Evolutionary conservation across 805 yeast species (phyloP).

Genomic region (Komagataella pseudopastoris): DNA sequence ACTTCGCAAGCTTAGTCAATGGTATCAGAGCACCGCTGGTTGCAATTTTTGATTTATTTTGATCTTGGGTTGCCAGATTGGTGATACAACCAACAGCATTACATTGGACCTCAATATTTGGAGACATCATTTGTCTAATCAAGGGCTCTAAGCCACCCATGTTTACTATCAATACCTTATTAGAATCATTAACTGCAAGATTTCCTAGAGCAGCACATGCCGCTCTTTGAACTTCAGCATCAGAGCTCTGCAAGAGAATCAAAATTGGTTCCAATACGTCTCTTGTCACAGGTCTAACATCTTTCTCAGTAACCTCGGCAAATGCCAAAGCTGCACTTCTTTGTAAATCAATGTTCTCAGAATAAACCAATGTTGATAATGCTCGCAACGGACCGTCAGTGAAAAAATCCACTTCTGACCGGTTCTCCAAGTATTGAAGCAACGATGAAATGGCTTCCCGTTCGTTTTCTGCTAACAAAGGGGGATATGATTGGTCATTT

Average conservation of each 20-base stretch:
- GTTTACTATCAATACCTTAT: conserved; percentile 85
- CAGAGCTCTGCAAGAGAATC: conserved; percentile 72
- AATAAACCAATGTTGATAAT: conserved; percentile 81
- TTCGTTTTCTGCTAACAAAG: conserved; percentile 86
- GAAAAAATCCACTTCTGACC: conserved; percentile 83
- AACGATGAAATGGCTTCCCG: conserved; percentile 90
- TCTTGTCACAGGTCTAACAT: conserved; percentile 78
- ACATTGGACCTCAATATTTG: conserved; percentile 96
- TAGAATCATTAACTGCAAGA: conserved; percentile 91
- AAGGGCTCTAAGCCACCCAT: conserved; percentile 97
- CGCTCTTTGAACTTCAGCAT: conserved; percentile 93
- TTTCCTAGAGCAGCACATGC: conserved; percentile 99
- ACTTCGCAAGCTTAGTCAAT: conserved; percentile 84
- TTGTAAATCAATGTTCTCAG: conserved; percentile 89
- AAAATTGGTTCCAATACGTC: conserved; percentile 91
- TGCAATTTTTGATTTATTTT: conserved; percentile 91
- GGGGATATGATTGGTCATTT: conserved; percentile 54
- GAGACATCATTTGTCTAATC: conserved; percentile 93
- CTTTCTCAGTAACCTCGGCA: conserved; percentile 96
- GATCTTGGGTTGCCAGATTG: conserved; percentile 95
- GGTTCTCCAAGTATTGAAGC: conserved; percentile 77
- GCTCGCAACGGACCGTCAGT: conserved; percentile 79
- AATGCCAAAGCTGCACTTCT: conserved; percentile 96
- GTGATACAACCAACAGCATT: conserved; percentile 99
- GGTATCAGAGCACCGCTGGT: conserved; percentile 93